These are phyloP conservation scores for Avena eriantha DNA, from an alignment of 176 grass and related monocot species.

Conservation along the genomic window DNA sequence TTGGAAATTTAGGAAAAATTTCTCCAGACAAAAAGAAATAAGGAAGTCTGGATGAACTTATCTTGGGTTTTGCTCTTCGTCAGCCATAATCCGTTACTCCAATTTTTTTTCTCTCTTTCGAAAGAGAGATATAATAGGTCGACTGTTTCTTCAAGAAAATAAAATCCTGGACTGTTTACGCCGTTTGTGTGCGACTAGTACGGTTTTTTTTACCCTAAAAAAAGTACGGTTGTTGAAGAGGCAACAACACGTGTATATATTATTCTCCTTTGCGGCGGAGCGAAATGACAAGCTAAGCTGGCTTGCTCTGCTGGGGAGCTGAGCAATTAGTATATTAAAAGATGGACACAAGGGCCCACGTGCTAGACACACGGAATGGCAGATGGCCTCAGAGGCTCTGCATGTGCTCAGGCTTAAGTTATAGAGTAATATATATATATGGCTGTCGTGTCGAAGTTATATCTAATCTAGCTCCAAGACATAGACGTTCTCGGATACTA, in stretches of 20 bases:
- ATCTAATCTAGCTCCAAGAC: not conserved
- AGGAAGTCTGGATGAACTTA: not conserved
- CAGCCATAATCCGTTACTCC: not conserved
- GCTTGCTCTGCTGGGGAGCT: too few species aligned
- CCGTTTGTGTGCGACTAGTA: not conserved
- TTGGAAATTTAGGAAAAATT: not conserved
- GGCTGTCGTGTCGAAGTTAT: too few species aligned
- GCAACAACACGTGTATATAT: not conserved
- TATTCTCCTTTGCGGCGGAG: too few species aligned
- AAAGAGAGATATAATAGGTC: not conserved
- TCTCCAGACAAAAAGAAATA: not conserved
- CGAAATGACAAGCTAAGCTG: too few species aligned
- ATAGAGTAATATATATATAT: too few species aligned
- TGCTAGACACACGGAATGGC: too few species aligned
- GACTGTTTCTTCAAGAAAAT: not conserved
- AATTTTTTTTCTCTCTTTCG: not conserved
- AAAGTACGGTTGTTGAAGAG: not conserved
- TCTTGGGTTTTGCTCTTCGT: not conserved
- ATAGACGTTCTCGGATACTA: not conserved
- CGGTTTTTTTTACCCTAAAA: not conserved
- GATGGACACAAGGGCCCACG: too few species aligned
- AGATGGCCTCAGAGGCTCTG: too few species aligned
- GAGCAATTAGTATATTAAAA: too few species aligned
- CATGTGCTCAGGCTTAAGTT: too few species aligned
- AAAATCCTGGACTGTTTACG: not conserved